Conservation (phyloP, 768 basidiomycete genomes). For the Amanita rubescens region DNA sequence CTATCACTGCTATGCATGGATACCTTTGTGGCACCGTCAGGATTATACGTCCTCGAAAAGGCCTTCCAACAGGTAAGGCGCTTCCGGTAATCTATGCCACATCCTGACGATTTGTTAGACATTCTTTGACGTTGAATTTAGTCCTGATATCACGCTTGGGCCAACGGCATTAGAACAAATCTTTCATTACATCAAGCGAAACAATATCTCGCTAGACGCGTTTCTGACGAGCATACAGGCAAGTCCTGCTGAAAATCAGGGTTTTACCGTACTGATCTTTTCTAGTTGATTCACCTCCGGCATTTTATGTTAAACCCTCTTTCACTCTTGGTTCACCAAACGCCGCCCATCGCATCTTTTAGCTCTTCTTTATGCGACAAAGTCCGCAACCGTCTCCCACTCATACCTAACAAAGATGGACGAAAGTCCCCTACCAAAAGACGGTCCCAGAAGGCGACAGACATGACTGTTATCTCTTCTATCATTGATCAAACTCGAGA, state of each 20-base stretch:
- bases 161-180: constrained; percentile 49
- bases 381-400: neutral
- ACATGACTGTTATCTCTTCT: neutral
- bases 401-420: neutral
- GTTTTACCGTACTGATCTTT: neutral
- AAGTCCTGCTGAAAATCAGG: constrained; percentile 5
- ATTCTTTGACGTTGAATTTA: constrained; percentile 59
- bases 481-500: neutral
- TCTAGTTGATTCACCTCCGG: constrained; percentile 3
- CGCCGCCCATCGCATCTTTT: neutral
- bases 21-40: constrained; percentile 42
- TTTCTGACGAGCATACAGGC: constrained; percentile 59
- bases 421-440: constrained; percentile 6
- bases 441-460: neutral
- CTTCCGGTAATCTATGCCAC: neutral
- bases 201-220: constrained; percentile 49
- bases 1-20: constrained; percentile 51
- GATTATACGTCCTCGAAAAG: constrained; percentile 40
- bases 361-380: neutral
- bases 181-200: constrained; percentile 47
- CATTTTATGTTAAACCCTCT: constrained; percentile 6
- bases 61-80: constrained; percentile 44
- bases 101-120: constrained; percentile 10
- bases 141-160: constrained; percentile 56
- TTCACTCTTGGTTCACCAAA: constrained; percentile 1